Evolutionary conservation across 2,329 filamentous ascomycete genomes (phyloP).

Genomic region (Chaetomium olivaceum): DNA sequence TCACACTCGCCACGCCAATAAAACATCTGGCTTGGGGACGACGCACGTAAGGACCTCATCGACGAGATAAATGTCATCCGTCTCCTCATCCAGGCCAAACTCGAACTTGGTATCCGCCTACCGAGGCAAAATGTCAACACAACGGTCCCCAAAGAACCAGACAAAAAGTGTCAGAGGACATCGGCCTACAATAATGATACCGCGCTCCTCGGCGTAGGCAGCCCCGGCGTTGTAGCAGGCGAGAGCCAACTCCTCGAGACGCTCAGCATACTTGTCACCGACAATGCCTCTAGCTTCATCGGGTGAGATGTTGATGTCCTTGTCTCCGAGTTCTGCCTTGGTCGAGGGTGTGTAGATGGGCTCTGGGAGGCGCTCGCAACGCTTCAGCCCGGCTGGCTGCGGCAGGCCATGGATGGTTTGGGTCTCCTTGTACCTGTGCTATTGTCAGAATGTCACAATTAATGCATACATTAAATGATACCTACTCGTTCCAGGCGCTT

Average conservation of each 20-base stretch:
- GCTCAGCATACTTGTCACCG: constrained; percentile 62
- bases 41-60: constrained; percentile 75
- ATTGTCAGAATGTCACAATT: not conserved
- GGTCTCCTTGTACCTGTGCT: constrained; percentile 53
- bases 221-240: constrained; percentile 63
- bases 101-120: constrained; percentile 59
- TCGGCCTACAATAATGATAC: constrained; percentile 62
- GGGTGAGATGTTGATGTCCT: constrained; percentile 83
- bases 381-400: constrained; percentile 66
- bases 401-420: constrained; percentile 80
- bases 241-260: constrained; percentile 65
- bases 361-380: constrained; percentile 67
- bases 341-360: constrained; percentile 78
- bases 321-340: constrained; percentile 75
- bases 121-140: not conserved
- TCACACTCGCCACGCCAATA: not conserved
- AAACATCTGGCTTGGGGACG: not conserved
- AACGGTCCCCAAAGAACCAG: not conserved
- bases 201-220: constrained; percentile 63
- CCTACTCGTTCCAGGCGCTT: constrained; percentile 76
- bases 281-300: constrained; percentile 64
- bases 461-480: too few species aligned
- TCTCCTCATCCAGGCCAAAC: constrained; percentile 67
- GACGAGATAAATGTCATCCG: constrained; percentile 69
- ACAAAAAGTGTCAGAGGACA: not conserved